Base-by-base conservation (phyloP, 495 filamentous ascomycete genomes). In the Aspergillus conjunctus region DNA sequence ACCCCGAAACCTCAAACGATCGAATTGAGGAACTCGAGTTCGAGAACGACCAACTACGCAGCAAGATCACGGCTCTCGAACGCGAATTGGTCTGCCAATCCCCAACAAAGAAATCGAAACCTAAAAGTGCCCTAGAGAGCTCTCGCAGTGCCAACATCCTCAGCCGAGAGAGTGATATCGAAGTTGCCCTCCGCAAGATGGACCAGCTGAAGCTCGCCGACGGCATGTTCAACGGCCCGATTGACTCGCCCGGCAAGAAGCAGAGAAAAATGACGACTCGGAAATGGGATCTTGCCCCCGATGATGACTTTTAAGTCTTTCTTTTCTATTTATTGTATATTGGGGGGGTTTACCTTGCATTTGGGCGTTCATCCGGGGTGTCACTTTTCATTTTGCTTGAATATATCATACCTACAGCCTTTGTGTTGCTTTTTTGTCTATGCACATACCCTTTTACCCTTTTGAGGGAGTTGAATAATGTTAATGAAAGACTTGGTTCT, bases 281-380 rank as follows among this genome's bases (percentile, higher is more conserved):
- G 58, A 85, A 82, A 64, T 85, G 79, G 77, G 84, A 85, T 65
- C 63, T 85, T 63, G 79, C 72, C 21, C 80, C 83, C 12, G 83
- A 85, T 63, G 78, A 76, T n/a, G 78, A 83, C 45, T 66, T 79
- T 20, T 81, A 70, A 66, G 33, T 45, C 7, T 10, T 44, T 51
- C 33, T 21, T 26, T 46, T 14, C 14, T 50, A 11, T 14, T 32
- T 51, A 33, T 31, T 39, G 14, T 17, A 45, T 34, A 44, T 56
- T 30, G 34, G 18, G 48, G 37, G 21, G 32, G n/a, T 41, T 48
- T 49, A 8, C 10, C 12, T 32, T 30, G 32, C 3, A 12, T n/a
- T 26, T 58, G 32, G 17, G 17, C 20, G 20, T 20, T 54, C 15
- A 43, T 54, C 41, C 17, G 22, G 0, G 50, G 26, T 0, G 39